Evolutionary conservation across 1,139 yeast species (phyloP).

Genomic region (Debaryomyces sp.): DNA sequence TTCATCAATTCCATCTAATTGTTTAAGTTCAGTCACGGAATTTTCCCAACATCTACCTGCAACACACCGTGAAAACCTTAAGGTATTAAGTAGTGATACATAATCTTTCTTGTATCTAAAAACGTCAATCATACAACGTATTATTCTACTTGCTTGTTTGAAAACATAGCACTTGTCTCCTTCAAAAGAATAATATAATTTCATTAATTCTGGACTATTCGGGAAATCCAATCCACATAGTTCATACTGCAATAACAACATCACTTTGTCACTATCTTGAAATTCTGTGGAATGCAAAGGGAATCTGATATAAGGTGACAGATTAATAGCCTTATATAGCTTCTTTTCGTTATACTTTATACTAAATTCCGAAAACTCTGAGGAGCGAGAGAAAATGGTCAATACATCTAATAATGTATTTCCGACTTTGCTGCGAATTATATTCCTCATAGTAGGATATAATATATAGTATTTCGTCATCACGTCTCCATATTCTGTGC

Average conservation of each 20-base stretch:
- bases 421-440: conserved; percentile 6
- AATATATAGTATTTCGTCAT: conserved; percentile 50
- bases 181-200: conserved; percentile 36
- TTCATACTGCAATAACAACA: conserved; percentile 46
- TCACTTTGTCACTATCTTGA: conserved; percentile 31
- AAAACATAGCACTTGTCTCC: conserved; percentile 45
- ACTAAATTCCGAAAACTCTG: conserved; percentile 40
- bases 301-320: conserved; percentile 34
- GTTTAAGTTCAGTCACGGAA: conserved; percentile 42
- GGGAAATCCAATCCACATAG: conserved; percentile 51
- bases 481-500: conserved; percentile 44
- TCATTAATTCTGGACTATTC: conserved; percentile 36
- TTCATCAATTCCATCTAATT: conserved; percentile 46
- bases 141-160: conserved; percentile 40
- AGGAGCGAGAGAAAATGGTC: conserved; percentile 28
- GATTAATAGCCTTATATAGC: conserved; percentile 42
- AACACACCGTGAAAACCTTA: conserved; percentile 39
- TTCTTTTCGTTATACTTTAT: conserved; percentile 47
- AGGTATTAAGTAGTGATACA: conserved; percentile 33
- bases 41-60: conserved; percentile 53
- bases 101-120: conserved; percentile 42
- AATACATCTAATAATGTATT: conserved; percentile 25
- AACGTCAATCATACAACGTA: conserved; percentile 47
- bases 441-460: conserved; percentile 41
- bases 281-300: conserved; percentile 27